phyloP scores from a whole-genome alignment of 1,284 basidiomycete genomes.

The Heterobasidion annosum region DNA sequence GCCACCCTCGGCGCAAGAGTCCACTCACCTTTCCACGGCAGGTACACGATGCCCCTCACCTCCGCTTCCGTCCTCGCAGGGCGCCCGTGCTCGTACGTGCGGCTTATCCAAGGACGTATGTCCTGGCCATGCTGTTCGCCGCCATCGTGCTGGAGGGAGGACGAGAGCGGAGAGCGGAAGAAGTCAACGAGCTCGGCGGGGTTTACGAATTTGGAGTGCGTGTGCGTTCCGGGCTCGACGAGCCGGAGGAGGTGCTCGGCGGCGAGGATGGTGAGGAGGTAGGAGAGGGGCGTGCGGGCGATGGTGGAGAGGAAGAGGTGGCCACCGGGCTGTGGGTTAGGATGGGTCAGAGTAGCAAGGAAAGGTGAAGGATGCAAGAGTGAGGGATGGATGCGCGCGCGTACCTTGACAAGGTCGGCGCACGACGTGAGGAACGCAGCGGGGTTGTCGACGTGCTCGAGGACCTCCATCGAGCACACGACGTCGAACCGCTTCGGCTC shows the following conservation, averaged over 20 bases:
- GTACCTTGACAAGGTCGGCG: slow-evolving; percentile 78
- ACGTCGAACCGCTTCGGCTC: slow-evolving; percentile 73
- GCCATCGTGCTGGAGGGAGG: background rate
- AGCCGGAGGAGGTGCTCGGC: slow-evolving; percentile 82
- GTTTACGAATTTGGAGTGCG: slow-evolving; percentile 85
- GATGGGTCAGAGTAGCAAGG: background rate
- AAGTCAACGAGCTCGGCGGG: slow-evolving; percentile 84
- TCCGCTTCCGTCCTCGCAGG: slow-evolving; percentile 66
- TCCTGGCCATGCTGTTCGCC: background rate
- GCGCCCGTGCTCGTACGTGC: slow-evolving; percentile 29
- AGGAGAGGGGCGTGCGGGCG: slow-evolving; percentile 85
- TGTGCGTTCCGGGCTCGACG: slow-evolving; percentile 89
- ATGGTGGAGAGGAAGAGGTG: slow-evolving; percentile 97
- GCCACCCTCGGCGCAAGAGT: slow-evolving; percentile 48
- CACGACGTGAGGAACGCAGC: slow-evolving; percentile 76
- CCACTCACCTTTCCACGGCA: slow-evolving; percentile 75
- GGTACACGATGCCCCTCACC: slow-evolving; percentile 75
- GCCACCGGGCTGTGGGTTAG: slow-evolving; percentile 72
- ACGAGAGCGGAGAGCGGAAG: slow-evolving; percentile 38
- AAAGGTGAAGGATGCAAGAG: background rate
- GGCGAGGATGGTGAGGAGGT: slow-evolving; percentile 84
- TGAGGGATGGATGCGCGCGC: slow-evolving; percentile 11
- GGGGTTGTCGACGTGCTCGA: slow-evolving; percentile 96
- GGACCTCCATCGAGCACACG: slow-evolving; percentile 96
- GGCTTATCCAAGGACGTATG: slow-evolving; percentile 33